These are phyloP conservation scores for Paulownia fortunei DNA, from an alignment of 257 asterid species.

Conservation along the genomic window DNA sequence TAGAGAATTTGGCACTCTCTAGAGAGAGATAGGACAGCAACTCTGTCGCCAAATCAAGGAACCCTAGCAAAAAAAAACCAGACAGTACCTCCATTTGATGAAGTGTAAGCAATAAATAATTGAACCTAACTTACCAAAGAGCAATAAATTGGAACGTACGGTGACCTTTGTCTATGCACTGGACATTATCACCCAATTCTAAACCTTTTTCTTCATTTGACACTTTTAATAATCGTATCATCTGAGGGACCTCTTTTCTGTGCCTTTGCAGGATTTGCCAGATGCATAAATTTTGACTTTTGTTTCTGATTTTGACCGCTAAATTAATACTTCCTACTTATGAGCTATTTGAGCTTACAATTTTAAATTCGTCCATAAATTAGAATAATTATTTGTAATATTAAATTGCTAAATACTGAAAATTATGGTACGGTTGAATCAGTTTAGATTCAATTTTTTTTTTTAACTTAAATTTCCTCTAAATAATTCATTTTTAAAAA, in stretches of 20 bases:
- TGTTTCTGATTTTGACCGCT: slow-evolving; percentile 1
- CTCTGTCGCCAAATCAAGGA: background rate
- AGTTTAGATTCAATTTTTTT: no score
- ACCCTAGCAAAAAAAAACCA: background rate
- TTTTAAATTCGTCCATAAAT: no score
- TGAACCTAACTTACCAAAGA: slow-evolving; percentile 34
- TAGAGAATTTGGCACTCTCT: background rate
- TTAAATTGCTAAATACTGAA: no score
- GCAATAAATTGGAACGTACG: slow-evolving; percentile 37
- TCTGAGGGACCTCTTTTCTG: slow-evolving; percentile 22
- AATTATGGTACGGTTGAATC: no score
- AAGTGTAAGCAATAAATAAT: slow-evolving; percentile 18
- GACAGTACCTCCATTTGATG: background rate
- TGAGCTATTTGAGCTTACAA: no score
- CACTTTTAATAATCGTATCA: slow-evolving; percentile 7
- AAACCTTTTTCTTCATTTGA: background rate
- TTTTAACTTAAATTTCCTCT: no score
- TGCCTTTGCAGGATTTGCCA: slow-evolving; percentile 11
- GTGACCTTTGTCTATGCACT: slow-evolving; percentile 6
- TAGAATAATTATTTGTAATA: no score
- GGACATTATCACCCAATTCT: no score
- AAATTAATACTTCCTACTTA: no score
- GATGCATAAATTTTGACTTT: background rate
- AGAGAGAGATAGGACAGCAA: no score
- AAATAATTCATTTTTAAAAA: no score